These are phyloP conservation scores for Phlegmacium glaucopus DNA, from an alignment of 768 basidiomycete genomes.

Conservation along the genomic window DNA sequence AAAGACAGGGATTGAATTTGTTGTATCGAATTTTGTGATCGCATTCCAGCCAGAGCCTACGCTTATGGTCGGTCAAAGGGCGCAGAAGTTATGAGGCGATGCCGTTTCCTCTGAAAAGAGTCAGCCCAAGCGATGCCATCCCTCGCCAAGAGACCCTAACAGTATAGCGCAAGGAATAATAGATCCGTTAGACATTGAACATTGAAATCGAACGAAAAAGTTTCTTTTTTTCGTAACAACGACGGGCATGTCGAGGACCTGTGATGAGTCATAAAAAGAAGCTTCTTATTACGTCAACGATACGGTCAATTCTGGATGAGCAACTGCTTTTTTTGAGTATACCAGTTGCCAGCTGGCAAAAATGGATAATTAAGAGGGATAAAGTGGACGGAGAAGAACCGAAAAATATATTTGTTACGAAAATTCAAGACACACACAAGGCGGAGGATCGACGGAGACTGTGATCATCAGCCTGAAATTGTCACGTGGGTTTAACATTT, in stretches of 20 bases:
- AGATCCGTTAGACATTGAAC: background rate
- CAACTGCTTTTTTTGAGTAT: conserved; percentile 8
- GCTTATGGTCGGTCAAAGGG: background rate
- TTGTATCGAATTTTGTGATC: conserved; percentile 10
- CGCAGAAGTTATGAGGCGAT: conserved; percentile 2
- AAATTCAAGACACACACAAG: conserved; percentile 3
- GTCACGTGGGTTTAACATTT: too few relatives aligned
- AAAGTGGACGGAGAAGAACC: conserved; percentile 10
- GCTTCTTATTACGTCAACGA: conserved; percentile 18
- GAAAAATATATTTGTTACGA: conserved; percentile 12
- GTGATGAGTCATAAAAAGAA: conserved; percentile 15
- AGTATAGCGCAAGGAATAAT: too few relatives aligned
- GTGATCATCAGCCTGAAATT: background rate
- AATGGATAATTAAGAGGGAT: too few relatives aligned
- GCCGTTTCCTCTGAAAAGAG: background rate
- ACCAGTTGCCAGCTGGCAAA: too few relatives aligned
- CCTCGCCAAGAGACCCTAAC: too few relatives aligned
- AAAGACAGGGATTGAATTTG: conserved; percentile 25
- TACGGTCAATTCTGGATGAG: conserved; percentile 8
- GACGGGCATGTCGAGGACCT: conserved; percentile 8
- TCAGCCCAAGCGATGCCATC: too few relatives aligned
- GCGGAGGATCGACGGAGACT: conserved; percentile 10
- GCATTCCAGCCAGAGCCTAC: background rate
- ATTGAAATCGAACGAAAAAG: too few relatives aligned
- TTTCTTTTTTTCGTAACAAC: background rate